Percentiles rank a stretch among this genome's conserved stretches.
Evolutionary conservation across 805 yeast species (phyloP).

Genomic region (Sugiyamaella qingdaonensis): DNA sequence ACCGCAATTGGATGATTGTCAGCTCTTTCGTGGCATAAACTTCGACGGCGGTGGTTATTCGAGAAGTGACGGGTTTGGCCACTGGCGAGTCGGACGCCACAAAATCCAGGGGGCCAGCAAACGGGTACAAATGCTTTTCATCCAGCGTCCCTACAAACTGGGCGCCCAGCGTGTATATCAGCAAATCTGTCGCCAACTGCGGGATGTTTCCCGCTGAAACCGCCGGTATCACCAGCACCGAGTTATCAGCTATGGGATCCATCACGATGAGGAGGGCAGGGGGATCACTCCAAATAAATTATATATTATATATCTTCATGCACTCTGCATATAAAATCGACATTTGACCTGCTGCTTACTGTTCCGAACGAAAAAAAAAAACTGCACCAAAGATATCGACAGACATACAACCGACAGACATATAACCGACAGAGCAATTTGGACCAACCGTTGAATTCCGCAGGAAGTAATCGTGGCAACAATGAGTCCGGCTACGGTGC

Average conservation of each 20-base stretch:
- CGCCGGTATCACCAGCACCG: constrained; percentile 56
- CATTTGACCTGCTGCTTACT: too few species aligned
- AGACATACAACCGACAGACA: too few species aligned
- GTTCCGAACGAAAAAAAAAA: too few species aligned
- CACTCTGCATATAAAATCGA: not conserved
- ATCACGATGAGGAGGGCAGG: not conserved
- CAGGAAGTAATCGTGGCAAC: not conserved
- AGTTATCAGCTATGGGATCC: not conserved
- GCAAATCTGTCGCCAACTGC: constrained; percentile 70
- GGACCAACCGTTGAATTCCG: too few species aligned
- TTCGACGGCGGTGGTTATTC: constrained; percentile 61
- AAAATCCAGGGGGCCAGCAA: constrained; percentile 73
- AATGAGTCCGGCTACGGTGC: constrained; percentile 28
- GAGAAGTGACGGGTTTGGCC: constrained; percentile 20
- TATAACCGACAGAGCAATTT: too few species aligned
- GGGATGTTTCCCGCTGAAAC: constrained; percentile 89
- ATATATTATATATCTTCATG: not conserved
- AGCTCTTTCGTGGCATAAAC: constrained; percentile 43
- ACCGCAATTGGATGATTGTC: constrained; percentile 65
- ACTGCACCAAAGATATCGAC: too few species aligned
- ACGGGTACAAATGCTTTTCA: constrained; percentile 66
- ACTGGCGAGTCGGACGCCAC: constrained; percentile 22
- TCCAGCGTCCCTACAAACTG: constrained; percentile 53
- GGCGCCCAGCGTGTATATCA: constrained; percentile 59
- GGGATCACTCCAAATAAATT: not conserved